These are phyloP conservation scores for Nemania bipapillata DNA, from an alignment of 2,329 filamentous ascomycete genomes.

Conservation along the genomic window DNA sequence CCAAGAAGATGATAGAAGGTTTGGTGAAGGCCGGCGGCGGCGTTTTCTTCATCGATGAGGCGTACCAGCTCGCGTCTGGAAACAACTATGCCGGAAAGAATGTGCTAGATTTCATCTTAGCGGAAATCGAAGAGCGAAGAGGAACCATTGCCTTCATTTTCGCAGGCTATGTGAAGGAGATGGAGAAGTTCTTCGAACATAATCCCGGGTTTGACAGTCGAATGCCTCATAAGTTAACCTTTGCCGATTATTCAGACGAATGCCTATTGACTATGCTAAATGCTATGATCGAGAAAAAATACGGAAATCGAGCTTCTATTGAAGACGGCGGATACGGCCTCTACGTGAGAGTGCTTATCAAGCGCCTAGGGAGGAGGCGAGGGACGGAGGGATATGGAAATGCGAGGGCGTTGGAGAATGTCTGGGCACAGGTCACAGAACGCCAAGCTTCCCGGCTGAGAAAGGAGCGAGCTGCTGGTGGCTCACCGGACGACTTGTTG, in stretches of 20 bases:
- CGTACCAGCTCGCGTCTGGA: slow-evolving; percentile 75
- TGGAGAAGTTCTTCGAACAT: slow-evolving; percentile 80
- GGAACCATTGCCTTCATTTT: slow-evolving; percentile 78
- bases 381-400: slow-evolving; percentile 74
- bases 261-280: slow-evolving; percentile 73
- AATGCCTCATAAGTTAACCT: slow-evolving; percentile 73
- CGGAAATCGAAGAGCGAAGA: slow-evolving; percentile 76
- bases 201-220: slow-evolving; percentile 77
- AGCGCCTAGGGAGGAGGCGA: slow-evolving; percentile 16
- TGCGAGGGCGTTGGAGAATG: slow-evolving; percentile 59
- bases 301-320: slow-evolving; percentile 64
- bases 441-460: slow-evolving; percentile 17
- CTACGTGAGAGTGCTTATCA: slow-evolving; percentile 52
- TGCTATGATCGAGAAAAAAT: slow-evolving; percentile 65
- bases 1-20: slow-evolving; percentile 65
- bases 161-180: slow-evolving; percentile 77
- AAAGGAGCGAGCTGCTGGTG: slow-evolving; percentile 13
- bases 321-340: slow-evolving; percentile 69
- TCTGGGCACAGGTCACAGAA: slow-evolving; percentile 19
- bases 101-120: slow-evolving; percentile 76
- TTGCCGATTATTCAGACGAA: slow-evolving; percentile 73
- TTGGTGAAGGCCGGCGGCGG: slow-evolving; percentile 72
- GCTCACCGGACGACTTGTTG: slow-evolving; percentile 9
- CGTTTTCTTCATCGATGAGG: slow-evolving; percentile 81
- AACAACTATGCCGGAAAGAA: slow-evolving; percentile 61